Percentiles rank a stretch among this genome's conserved stretches.
phyloP scores from a whole-genome alignment of 441 rosid species.

The Jatropha podagrica region DNA sequence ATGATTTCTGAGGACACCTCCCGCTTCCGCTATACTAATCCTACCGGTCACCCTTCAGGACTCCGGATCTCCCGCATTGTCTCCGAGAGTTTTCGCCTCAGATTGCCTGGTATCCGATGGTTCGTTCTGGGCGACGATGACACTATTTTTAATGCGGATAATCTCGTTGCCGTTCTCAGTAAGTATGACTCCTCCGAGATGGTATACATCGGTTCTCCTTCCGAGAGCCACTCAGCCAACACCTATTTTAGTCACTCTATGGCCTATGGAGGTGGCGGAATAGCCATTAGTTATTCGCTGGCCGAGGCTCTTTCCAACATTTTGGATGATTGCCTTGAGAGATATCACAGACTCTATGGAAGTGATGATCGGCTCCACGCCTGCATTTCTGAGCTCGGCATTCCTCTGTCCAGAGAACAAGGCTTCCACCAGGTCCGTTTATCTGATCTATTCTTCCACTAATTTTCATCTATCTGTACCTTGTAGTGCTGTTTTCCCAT shows the following conservation, averaged over 20 bases:
- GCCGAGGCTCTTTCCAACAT: constrained; percentile 64
- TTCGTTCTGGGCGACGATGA: constrained; percentile 89
- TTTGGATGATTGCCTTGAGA: constrained; percentile 69
- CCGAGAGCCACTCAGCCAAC: constrained; percentile 90
- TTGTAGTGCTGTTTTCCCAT: not conserved
- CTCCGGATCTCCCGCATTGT: constrained; percentile 83
- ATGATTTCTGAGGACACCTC: constrained; percentile 83
- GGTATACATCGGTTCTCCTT: constrained; percentile 72
- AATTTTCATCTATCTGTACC: not conserved
- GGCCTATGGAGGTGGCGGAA: constrained; percentile 98
- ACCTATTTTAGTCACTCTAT: constrained; percentile 77
- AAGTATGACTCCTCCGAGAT: constrained; percentile 78
- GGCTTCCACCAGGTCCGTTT: constrained; percentile 84
- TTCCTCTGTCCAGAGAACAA: constrained; percentile 73
- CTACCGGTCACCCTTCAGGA: constrained; percentile 90
- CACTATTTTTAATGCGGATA: constrained; percentile 68
- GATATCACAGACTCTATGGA: constrained; percentile 82
- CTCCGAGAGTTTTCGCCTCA: constrained; percentile 63
- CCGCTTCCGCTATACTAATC: constrained; percentile 83
- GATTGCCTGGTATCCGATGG: constrained; percentile 65
- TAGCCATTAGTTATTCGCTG: constrained; percentile 79
- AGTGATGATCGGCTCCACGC: constrained; percentile 93
- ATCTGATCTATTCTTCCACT: not conserved
- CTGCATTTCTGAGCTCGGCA: constrained; percentile 85
- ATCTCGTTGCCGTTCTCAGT: constrained; percentile 61